These are phyloP conservation scores for Gymnopilus junonius DNA, from an alignment of 768 basidiomycete genomes.

Conservation along the genomic window DNA sequence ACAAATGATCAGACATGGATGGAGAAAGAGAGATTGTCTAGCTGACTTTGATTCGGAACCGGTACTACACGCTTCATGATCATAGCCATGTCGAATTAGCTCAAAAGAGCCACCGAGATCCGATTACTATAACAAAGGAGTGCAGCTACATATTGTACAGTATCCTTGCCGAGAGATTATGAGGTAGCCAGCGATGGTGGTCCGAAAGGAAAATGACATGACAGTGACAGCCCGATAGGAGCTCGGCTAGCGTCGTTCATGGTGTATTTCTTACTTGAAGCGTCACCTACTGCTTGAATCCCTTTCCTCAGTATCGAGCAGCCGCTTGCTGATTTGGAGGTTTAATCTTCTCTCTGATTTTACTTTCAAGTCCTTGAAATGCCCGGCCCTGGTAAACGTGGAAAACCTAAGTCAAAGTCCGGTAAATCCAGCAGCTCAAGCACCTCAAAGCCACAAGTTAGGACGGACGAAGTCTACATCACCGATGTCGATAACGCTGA, in stretches of 20 bases:
- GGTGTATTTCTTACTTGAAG: too few relatives aligned
- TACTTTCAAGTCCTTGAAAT: too few relatives aligned
- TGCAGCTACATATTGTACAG: too few relatives aligned
- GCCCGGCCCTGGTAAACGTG: slow-evolving; percentile 22
- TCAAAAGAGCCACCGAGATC: too few relatives aligned
- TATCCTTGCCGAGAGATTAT: too few relatives aligned
- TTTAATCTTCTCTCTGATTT: not conserved
- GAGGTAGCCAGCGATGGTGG: too few relatives aligned
- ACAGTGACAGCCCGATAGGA: not conserved
- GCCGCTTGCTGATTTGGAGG: not conserved
- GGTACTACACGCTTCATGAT: too few relatives aligned
- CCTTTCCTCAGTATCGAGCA: not conserved
- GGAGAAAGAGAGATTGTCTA: too few relatives aligned
- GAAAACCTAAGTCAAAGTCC: slow-evolving; percentile 10
- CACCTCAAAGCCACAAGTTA: not conserved
- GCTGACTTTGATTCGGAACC: too few relatives aligned
- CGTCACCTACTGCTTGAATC: not conserved
- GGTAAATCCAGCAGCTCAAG: slow-evolving; percentile 15
- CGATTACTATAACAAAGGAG: too few relatives aligned
- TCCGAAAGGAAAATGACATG: not conserved
- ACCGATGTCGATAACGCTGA: slow-evolving; percentile 51
- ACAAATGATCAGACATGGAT: not conserved
- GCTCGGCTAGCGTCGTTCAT: not conserved
- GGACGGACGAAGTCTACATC: slow-evolving; percentile 33
- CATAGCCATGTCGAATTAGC: too few relatives aligned